Conservation (phyloP, 2,329 filamentous ascomycete species). For the Aureobasidium pullulans region DNA sequence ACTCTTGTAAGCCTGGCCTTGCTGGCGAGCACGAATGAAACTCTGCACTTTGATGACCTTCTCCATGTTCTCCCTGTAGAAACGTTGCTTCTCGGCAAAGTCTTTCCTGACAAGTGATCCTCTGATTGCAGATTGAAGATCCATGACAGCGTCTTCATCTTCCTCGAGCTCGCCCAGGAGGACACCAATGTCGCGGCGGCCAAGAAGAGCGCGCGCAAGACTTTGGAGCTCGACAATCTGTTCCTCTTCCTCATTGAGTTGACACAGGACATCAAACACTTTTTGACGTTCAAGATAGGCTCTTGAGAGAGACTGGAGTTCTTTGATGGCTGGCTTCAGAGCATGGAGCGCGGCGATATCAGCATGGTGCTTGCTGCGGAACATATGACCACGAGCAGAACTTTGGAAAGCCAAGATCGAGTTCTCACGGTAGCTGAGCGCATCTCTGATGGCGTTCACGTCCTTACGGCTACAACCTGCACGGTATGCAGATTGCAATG, state of each 20-base stretch:
- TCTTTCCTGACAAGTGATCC: slow-evolving; percentile 65
- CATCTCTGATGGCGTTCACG: slow-evolving; percentile 17
- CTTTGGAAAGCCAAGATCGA: slow-evolving; percentile 46
- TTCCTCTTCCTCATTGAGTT: slow-evolving; percentile 61
- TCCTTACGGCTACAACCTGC: slow-evolving; percentile 21
- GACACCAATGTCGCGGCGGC: slow-evolving; percentile 65
- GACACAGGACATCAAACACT: slow-evolving; percentile 56
- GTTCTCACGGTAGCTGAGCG: slow-evolving; percentile 38
- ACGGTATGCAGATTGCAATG: slow-evolving; percentile 36
- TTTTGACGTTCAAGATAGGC: slow-evolving; percentile 58
- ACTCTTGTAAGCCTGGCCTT: slow-evolving; percentile 97
- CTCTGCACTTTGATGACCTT: slow-evolving; percentile 99
- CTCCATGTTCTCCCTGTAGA: slow-evolving; percentile 95
- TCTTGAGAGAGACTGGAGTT: slow-evolving; percentile 60
- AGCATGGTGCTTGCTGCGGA: slow-evolving; percentile 36
- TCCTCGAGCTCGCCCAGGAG: slow-evolving; percentile 71
- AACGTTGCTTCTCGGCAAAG: slow-evolving; percentile 79
- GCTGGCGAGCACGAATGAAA: slow-evolving; percentile 87
- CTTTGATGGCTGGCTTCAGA: slow-evolving; percentile 50
- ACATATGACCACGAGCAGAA: slow-evolving; percentile 41
- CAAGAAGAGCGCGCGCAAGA: slow-evolving; percentile 68
- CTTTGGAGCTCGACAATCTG: slow-evolving; percentile 66
- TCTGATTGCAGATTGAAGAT: slow-evolving; percentile 66
- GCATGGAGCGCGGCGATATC: slow-evolving; percentile 48
- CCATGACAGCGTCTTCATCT: slow-evolving; percentile 68